Evolutionary conservation across 441 rosid species (phyloP).

Genomic region (Pelargonium australe): DNA sequence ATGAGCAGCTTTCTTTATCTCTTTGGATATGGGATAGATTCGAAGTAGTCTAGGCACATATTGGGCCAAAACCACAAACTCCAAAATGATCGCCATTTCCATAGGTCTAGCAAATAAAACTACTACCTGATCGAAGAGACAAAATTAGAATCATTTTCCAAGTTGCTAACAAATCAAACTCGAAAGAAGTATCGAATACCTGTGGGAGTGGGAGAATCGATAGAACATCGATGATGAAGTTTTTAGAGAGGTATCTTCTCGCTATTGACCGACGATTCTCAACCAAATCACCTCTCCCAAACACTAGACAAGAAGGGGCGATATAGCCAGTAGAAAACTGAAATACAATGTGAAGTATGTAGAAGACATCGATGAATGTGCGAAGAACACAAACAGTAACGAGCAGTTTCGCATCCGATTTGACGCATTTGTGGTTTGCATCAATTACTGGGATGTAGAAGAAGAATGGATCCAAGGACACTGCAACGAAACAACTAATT

Average conservation of each 20-base stretch:
- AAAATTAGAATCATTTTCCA: background rate
- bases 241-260: slow-evolving; percentile 34
- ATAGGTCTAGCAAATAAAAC: slow-evolving; percentile 39
- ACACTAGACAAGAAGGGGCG: slow-evolving; percentile 49
- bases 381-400: slow-evolving; percentile 37
- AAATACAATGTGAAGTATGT: slow-evolving; percentile 51
- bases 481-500: slow-evolving; percentile 36
- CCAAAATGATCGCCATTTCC: slow-evolving; percentile 36
- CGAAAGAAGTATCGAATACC: slow-evolving; percentile 26
- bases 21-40: slow-evolving; percentile 44
- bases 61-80: slow-evolving; percentile 43
- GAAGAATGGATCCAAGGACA: slow-evolving; percentile 55
- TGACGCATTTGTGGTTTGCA: slow-evolving; percentile 24
- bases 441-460: slow-evolving; percentile 47
- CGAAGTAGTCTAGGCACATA: slow-evolving; percentile 58
- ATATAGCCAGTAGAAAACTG: slow-evolving; percentile 36
- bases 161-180: too few relatives aligned
- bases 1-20: slow-evolving; percentile 65
- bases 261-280: slow-evolving; percentile 33
- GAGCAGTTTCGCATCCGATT: slow-evolving; percentile 27
- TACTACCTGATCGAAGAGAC: slow-evolving; percentile 33
- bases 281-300: slow-evolving; percentile 59
- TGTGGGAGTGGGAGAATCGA: slow-evolving; percentile 61
- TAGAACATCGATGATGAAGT: slow-evolving; percentile 47
- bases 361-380: slow-evolving; percentile 39